Evolutionary conservation across 2,329 filamentous ascomycete species (phyloP), one percentile per base, ranked within the genome.

Genomic region (Fusarium illudens): DNA sequence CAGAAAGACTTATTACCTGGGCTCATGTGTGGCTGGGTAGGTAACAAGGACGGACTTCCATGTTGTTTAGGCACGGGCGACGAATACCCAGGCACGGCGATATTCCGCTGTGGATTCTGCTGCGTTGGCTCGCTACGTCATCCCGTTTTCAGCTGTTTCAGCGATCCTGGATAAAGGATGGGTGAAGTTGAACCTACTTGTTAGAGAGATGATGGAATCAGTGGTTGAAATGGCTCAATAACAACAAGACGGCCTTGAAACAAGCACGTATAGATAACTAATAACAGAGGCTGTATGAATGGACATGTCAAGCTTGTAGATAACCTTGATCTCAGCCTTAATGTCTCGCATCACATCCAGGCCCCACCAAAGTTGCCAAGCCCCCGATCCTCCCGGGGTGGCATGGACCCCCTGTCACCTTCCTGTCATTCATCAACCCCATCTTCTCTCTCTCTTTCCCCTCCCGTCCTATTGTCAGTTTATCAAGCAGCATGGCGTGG

Each of bases 401-500:
- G 58, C 20, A 42, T 36, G 19, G 17, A 11, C 30, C 20, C 46
- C 46, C 46, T 49, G 32, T 37, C 32, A 13, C 13, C 29, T 9
- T 33, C 11, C 33, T 12, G 20, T 25, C 60, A 65, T 58, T 68
- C 65, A 67, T 53, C 48, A 34, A 32, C 22, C 29, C 27, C 20
- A 49, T 49, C 19, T 12, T 27, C 29, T 20, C 48, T 22, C 19
- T 22, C 48, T n/a, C n/a, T n/a, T n/a, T n/a, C n/a, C n/a, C 30
- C 27, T 15, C 22, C 13, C 32, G 13, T 25, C 37, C 15, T 42
- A 15, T 29, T 27, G 9, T 32, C 44, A 12, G 27, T 15, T 6
- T 20, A 32, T 30, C 25, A 32, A 49, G 20, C 29, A 9, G 15
- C 25, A 75, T 75, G 72, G 71, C 67, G 15, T 70, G 72, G 56